Evolutionary conservation across 2,329 filamentous ascomycete genomes (phyloP).

Genomic region (Kalaharituber pfeilii): DNA sequence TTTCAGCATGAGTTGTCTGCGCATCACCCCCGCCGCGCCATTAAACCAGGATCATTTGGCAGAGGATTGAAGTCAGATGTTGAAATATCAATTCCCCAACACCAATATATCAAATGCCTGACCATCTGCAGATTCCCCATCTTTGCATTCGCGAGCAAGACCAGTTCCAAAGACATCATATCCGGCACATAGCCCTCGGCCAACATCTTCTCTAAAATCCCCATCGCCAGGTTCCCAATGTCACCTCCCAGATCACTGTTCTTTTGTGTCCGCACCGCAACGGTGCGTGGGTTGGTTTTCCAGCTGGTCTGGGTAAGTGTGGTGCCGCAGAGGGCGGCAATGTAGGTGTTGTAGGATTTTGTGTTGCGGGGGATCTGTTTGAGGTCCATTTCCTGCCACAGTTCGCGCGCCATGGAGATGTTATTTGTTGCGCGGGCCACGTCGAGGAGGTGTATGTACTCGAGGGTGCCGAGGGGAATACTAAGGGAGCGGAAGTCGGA

Average conservation of each 20-base stretch:
- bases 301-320: constrained; percentile 3
- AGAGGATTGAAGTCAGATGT: constrained; percentile 24
- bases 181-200: constrained; percentile 30
- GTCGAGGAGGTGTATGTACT: constrained; percentile 38
- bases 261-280: constrained; percentile 19
- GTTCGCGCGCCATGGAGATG: constrained; percentile 27
- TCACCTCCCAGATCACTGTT: constrained; percentile 25
- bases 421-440: constrained; percentile 35
- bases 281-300: constrained; percentile 5
- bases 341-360: constrained; percentile 38
- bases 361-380: constrained; percentile 30
- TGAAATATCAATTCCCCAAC: constrained; percentile 39
- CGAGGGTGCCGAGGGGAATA: constrained; percentile 28
- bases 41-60: too few species aligned
- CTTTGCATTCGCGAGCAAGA: constrained; percentile 37
- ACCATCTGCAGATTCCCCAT: constrained; percentile 36
- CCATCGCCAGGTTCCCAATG: constrained; percentile 26
- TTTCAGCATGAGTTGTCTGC: too few species aligned
- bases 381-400: constrained; percentile 30
- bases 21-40: too few species aligned
- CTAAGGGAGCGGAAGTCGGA: constrained; percentile 19
- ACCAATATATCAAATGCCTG: constrained; percentile 32
- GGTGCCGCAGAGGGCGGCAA: constrained; percentile 36
- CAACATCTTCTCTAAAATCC: constrained; percentile 35
- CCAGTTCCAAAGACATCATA: constrained; percentile 36